A percentile compares a stretch with the other conserved stretches of the same genome.
Conservation (phyloP, 2,329 filamentous ascomycete genomes). For the Cadophora gregata region DNA sequence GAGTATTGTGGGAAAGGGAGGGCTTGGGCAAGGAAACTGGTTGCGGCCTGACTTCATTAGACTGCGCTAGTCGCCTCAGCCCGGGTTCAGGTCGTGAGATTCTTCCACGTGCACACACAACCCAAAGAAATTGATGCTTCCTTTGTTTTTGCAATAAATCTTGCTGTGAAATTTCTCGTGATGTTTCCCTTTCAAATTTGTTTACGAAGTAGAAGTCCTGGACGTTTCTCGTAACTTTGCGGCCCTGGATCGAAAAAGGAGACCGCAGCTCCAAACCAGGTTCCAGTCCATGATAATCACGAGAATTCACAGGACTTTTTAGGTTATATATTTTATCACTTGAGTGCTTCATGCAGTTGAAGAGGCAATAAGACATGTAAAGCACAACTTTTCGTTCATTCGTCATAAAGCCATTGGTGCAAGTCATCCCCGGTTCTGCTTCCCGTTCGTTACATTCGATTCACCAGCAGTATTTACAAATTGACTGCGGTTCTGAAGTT, state of each 20-base stretch:
- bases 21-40: slow-evolving; percentile 1
- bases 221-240: neutral
- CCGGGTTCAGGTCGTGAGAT: slow-evolving; percentile 11
- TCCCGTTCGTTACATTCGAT: slow-evolving; percentile 21
- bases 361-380: neutral
- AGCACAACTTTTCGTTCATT: slow-evolving; percentile 35
- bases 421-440: slow-evolving; percentile 24
- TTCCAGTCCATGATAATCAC: neutral
- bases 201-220: neutral
- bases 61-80: slow-evolving; percentile 9
- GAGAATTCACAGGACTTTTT: neutral
- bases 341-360: neutral
- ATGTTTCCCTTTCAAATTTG: neutral
- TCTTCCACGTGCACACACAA: slow-evolving; percentile 14
- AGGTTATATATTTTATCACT: neutral
- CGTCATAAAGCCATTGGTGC: slow-evolving; percentile 25
- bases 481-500: slow-evolving; percentile 93
- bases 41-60: slow-evolving; percentile 20
- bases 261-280: neutral
- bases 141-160: neutral
- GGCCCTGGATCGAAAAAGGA: neutral
- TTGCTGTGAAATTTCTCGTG: neutral
- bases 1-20: slow-evolving; percentile 15
- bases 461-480: slow-evolving; percentile 62
- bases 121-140: neutral